Base-by-base conservation (phyloP, 75 land plant genomes). In the Isoetes taiwanensis region DNA sequence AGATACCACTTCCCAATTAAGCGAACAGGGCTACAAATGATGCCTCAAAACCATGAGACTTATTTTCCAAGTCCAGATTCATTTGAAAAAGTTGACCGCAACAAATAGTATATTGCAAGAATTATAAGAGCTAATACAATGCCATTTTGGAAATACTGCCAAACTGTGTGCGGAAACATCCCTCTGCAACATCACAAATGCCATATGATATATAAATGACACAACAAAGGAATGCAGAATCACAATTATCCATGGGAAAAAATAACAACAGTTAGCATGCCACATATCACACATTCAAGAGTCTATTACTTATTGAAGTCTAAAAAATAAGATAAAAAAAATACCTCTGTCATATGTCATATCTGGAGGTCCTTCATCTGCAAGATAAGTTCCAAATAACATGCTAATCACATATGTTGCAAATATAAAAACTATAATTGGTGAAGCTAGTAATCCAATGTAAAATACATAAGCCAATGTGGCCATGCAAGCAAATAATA, bases 11-110 rank as follows among this genome's bases (percentile, higher is more conserved):
- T 54, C 99, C 99, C 57, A 94, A 70, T 61, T 94, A 96, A 42
- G 99, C 99, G 76, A 94, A 94, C 2, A 94, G 82, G 5, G 99
- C 99, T 41, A 94, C 99, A 68, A 94, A 94, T 10, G 96, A 88
- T 56, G 99, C 99, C 68, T 96, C 99, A 77, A 94, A 94, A 30
- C 99, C 99, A 80, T 94, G 88, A 48, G 17, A 54, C 32, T 17
- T 20, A 94, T 96, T 88, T 94, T 31, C 80, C 82, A 31, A 94
- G 30, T 4, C 96, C 86, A 56, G 99, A 72, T 57, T 95, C 65
- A 64, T 94, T 90, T 57, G 87, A 84, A 39, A 86, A 86, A 35
- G 83, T 84, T 19, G 81, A 75, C 46, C 61, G 79, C 14, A 95
- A 85, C 48, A 94, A 79, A 34, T 84, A 31, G 41, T 94, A 94